These are phyloP conservation scores for Zygotorulaspora danielsina DNA, from an alignment of 805 yeast species.

Conservation along the genomic window DNA sequence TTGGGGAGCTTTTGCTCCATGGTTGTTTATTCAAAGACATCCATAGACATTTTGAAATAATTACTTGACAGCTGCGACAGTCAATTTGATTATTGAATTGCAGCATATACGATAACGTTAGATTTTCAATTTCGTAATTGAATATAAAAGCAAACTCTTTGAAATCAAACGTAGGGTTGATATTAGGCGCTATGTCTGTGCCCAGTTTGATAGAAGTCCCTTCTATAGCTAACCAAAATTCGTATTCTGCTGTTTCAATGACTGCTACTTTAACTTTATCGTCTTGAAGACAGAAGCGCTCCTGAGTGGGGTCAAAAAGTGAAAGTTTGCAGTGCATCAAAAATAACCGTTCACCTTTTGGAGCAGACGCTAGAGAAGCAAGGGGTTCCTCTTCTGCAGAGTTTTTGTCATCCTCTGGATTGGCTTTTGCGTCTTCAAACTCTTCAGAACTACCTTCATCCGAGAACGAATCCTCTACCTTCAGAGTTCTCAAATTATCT, in stretches of 20 bases:
- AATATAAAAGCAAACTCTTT: conserved; percentile 55
- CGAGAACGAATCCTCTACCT: conserved; percentile 25
- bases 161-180: conserved; percentile 65
- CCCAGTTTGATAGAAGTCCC: conserved; percentile 36
- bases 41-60: conserved; percentile 54
- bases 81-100: conserved; percentile 44
- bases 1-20: conserved; percentile 43
- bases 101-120: conserved; percentile 58
- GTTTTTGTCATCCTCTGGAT: conserved; percentile 5
- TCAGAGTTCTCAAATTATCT: conserved; percentile 31
- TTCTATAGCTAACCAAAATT: conserved; percentile 49
- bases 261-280: conserved; percentile 37
- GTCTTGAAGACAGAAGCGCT: conserved; percentile 45
- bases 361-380: conserved; percentile 15
- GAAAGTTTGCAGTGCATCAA: conserved; percentile 42
- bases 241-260: conserved; percentile 46
- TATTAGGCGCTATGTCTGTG: conserved; percentile 41
- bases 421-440: conserved; percentile 25
- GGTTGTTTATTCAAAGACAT: conserved; percentile 49
- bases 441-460: conserved; percentile 14
- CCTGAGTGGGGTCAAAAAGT: conserved; percentile 51
- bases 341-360: conserved; percentile 13
- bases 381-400: background rate
- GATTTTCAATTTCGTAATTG: conserved; percentile 44
- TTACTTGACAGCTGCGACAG: conserved; percentile 49